phyloP scores from a whole-genome alignment of 805 yeast genomes.

The Nadsonia fulvescens region DNA sequence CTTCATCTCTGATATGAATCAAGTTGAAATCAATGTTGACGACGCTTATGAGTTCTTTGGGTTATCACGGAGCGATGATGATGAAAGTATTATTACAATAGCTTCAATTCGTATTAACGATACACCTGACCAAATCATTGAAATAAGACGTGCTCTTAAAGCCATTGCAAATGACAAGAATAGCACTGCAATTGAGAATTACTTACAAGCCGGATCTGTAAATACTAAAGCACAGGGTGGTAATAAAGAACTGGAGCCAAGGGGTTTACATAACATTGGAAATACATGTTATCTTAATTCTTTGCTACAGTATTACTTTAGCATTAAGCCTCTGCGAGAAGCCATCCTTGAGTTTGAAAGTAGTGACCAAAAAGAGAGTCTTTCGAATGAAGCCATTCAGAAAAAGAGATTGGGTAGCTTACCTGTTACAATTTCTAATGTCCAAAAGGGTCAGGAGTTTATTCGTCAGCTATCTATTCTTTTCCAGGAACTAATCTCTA shows the following conservation, averaged over 20 bases:
- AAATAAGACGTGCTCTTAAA: conserved; percentile 38
- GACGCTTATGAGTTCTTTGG: conserved; percentile 34
- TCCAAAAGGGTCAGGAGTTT: conserved; percentile 67
- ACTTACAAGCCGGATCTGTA: conserved; percentile 43
- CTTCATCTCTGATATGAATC: too few relatives aligned
- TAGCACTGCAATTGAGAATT: conserved; percentile 38
- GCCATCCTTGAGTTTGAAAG: conserved; percentile 36
- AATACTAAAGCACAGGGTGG: conserved; percentile 6
- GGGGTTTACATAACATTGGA: conserved; percentile 86
- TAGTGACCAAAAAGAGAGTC: conserved; percentile 7
- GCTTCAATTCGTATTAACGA: conserved; percentile 31
- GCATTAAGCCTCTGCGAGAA: conserved; percentile 63
- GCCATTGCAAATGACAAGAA: conserved; percentile 35
- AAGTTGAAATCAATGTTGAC: conserved; percentile 15
- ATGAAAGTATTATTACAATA: conserved; percentile 33
- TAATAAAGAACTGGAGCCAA: conserved; percentile 51
- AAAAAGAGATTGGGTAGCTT: conserved; percentile 77
- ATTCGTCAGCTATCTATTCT: conserved; percentile 52
- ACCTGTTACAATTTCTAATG: conserved; percentile 57
- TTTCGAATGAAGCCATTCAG: conserved; percentile 15
- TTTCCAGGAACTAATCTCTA: conserved; percentile 50
- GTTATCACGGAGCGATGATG: conserved; percentile 32
- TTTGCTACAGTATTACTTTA: conserved; percentile 74
- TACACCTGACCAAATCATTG: conserved; percentile 30
- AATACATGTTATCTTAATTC: conserved; percentile 92